Evolutionary conservation across 192 early-diverging fungal genomes (phyloP).

Genomic region (Linnemannia zychae): DNA sequence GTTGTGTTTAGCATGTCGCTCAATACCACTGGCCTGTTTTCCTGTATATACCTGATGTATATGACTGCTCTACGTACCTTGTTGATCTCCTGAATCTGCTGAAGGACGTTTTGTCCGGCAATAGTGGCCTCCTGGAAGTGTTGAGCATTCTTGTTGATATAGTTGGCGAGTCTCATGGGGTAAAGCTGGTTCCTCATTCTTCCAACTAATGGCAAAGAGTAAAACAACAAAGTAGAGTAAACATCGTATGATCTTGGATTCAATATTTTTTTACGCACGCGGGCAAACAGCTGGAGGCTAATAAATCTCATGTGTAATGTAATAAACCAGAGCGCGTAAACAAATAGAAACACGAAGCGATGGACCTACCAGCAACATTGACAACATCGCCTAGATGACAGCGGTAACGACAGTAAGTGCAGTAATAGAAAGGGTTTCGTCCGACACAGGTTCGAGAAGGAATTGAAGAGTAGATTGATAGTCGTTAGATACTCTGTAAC

Average conservation of each 20-base stretch:
- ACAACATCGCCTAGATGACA: conserved; percentile 44
- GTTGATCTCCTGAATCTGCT: conserved; percentile 39
- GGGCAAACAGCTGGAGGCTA: not conserved
- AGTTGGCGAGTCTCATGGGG: conserved; percentile 47
- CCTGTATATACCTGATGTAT: not conserved
- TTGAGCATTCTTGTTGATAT: conserved; percentile 44
- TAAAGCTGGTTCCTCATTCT: conserved; percentile 56
- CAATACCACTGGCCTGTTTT: not conserved
- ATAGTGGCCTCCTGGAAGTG: conserved; percentile 22
- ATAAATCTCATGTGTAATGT: not conserved
- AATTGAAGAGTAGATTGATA: not conserved
- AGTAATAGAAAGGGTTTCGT: not conserved
- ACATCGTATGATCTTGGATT: not conserved
- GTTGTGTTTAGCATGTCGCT: not conserved
- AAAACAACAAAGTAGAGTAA: not conserved
- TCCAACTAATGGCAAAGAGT: conserved; percentile 21
- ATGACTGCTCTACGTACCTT: conserved; percentile 19
- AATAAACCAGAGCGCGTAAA: not conserved
- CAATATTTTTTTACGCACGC: not conserved
- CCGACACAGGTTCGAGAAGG: not conserved
- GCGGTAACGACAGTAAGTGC: not conserved
- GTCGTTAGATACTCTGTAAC: not conserved
- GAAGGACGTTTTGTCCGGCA: conserved; percentile 33
- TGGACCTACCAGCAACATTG: conserved; percentile 41
- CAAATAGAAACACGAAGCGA: not conserved